Evolutionary conservation across 495 filamentous ascomycete species (phyloP), one percentile per base, ranked within the genome.

Genomic region (Penicillium chermesinum): DNA sequence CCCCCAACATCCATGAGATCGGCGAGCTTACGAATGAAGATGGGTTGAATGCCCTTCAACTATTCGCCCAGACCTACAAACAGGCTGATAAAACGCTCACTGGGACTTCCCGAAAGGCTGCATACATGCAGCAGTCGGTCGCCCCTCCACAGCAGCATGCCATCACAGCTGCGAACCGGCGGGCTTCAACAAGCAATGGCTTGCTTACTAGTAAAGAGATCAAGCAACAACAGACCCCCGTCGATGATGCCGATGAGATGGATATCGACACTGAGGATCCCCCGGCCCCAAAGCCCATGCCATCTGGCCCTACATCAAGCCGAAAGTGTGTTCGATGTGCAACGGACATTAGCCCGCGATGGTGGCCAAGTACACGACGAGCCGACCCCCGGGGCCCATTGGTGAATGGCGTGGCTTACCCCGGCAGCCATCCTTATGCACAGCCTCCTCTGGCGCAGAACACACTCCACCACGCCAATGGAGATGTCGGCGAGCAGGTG

Each of bases 71-170:
- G 43, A 90, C 85, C 35, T 96, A 88, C 74, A 99, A 97, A 69
- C 91, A 97, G 64, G 90, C 91, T 15, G 93, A 99, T 55, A 75
- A 91, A 16, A 79, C 86, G 14, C 67, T 95, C 44, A 96, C 90
- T 7, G 91, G 91, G 16, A 96, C 93, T 14, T 85, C 90, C 35
- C 84, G 93, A 16, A 96, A 95, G 61, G 91, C 94, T 16, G 82
- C 79, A 22, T 75, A 84, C 17, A 70, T 84, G 33, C 75, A 83
- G 40, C 71, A 77, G 30, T 72, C 74, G 4, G 67, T 73, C 33
- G 66, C 67, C 42, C 60, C 55, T 7, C 54, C 63, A 8, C 62
- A 66, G 9, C 65, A 60, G 6, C 47, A 57, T 49, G 57, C 42
- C 17, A 40, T 46, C 9, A 52, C 51, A 16, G 38, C 49, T 15